Conservation (phyloP, 495 filamentous ascomycete species). For the Daldinia loculata region DNA sequence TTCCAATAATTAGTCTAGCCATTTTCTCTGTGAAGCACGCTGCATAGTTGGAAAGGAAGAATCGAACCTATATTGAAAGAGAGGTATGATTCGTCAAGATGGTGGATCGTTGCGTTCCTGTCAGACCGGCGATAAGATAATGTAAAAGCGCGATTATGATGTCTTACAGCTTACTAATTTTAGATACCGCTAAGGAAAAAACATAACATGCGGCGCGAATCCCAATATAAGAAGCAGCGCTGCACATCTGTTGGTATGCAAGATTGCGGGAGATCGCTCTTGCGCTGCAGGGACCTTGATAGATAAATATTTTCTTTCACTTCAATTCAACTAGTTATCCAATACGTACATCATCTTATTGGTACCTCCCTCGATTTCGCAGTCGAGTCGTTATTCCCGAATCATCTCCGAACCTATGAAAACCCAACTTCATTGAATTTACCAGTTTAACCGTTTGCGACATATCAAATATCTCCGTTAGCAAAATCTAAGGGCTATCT, state of each 20-base stretch:
- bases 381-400: slow-evolving; percentile 18
- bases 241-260: not conserved
- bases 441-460: slow-evolving; percentile 4
- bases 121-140: not conserved
- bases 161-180: slow-evolving; percentile 3
- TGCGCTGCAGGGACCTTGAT: not conserved
- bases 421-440: slow-evolving; percentile 10
- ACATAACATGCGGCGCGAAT: not conserved
- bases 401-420: slow-evolving; percentile 19
- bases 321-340: not conserved
- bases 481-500: slow-evolving; percentile 4
- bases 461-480: slow-evolving; percentile 13
- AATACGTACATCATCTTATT: not conserved
- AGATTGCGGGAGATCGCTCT: not conserved
- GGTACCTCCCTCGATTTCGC: not conserved
- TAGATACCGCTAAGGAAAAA: not conserved
- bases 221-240: not conserved
- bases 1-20: too few species aligned
- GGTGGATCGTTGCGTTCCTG: not conserved
- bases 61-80: too few species aligned
- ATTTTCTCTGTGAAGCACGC: too few species aligned
- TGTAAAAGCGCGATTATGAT: not conserved
- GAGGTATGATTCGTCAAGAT: not conserved
- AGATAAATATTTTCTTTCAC: not conserved
- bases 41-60: too few species aligned